These are phyloP conservation scores for Diaporthe citriasiana DNA, from an alignment of 2,329 filamentous ascomycete genomes.

Conservation along the genomic window DNA sequence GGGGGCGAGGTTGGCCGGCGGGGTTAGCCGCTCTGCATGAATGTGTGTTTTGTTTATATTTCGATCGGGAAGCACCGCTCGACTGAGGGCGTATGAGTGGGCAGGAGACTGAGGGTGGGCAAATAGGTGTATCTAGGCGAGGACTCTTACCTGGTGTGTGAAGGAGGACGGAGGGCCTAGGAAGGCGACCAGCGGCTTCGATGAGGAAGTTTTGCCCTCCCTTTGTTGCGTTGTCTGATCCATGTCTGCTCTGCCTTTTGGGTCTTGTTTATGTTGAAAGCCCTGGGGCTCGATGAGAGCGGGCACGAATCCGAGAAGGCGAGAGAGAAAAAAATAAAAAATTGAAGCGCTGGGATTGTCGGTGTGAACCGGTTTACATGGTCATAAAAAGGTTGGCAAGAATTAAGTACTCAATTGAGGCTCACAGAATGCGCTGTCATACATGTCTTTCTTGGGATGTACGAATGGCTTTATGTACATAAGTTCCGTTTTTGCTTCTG, in stretches of 20 bases:
- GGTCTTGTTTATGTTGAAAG: background rate
- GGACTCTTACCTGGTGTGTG: constrained; percentile 48
- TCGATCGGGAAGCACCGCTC: background rate
- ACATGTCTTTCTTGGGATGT: background rate
- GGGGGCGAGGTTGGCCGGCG: background rate
- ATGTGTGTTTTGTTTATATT: background rate
- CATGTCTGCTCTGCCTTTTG: background rate
- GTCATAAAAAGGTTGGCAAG: background rate
- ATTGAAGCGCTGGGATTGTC: background rate
- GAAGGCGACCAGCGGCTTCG: constrained; percentile 46
- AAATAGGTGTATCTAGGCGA: no score
- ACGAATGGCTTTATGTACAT: background rate
- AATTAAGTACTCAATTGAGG: background rate
- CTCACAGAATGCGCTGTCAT: background rate
- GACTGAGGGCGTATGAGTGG: background rate
- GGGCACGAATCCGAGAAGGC: background rate
- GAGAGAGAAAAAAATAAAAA: no score
- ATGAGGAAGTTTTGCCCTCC: background rate
- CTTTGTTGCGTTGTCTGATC: background rate
- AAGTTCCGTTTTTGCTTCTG: background rate
- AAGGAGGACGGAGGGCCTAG: constrained; percentile 49
- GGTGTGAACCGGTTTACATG: background rate
- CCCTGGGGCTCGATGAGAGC: background rate
- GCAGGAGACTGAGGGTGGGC: background rate
- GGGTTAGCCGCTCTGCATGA: constrained; percentile 6